Conservation (phyloP, 2,329 filamentous ascomycete genomes). For the Alternaria arbusti region DNA sequence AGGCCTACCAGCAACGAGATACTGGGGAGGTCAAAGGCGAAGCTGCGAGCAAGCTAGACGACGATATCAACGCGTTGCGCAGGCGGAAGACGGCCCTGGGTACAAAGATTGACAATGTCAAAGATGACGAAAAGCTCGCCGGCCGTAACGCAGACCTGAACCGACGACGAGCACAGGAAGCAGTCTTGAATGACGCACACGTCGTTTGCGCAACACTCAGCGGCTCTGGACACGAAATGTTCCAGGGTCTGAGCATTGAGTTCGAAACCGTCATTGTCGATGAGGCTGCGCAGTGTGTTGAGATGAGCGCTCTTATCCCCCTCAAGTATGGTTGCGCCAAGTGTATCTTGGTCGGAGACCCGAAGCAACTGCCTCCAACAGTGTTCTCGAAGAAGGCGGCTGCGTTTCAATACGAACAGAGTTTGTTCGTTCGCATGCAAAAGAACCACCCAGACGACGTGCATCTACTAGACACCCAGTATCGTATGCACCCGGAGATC, state of each 20-base stretch:
- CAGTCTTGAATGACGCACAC: conserved; percentile 88
- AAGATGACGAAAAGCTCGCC: conserved; percentile 82
- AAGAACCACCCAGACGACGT: conserved; percentile 86
- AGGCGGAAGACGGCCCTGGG: conserved; percentile 78
- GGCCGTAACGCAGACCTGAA: conserved; percentile 86
- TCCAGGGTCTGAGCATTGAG: conserved; percentile 90
- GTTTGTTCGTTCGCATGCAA: conserved; percentile 98
- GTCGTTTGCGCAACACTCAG: conserved; percentile 95
- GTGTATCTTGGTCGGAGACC: conserved; percentile 96
- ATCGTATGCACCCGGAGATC: conserved; percentile 99
- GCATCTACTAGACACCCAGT: conserved; percentile 95
- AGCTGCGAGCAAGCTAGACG: conserved; percentile 70
- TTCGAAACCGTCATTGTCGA: conserved; percentile 99
- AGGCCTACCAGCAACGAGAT: conserved; percentile 73
- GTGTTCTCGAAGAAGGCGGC: conserved; percentile 94
- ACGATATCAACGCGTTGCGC: conserved; percentile 79
- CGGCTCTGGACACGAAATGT: conserved; percentile 96
- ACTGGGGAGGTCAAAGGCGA: conserved; percentile 65
- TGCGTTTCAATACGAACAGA: conserved; percentile 94
- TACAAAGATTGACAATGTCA: conserved; percentile 82
- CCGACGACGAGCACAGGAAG: conserved; percentile 83
- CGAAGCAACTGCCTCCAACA: conserved; percentile 94
- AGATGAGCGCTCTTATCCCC: conserved; percentile 93
- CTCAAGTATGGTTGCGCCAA: conserved; percentile 97
- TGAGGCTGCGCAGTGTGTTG: conserved; percentile 97